Base-by-base conservation (phyloP, 352 stramenopile genomes). In the Globisporangium cylindrosporum region DNA sequence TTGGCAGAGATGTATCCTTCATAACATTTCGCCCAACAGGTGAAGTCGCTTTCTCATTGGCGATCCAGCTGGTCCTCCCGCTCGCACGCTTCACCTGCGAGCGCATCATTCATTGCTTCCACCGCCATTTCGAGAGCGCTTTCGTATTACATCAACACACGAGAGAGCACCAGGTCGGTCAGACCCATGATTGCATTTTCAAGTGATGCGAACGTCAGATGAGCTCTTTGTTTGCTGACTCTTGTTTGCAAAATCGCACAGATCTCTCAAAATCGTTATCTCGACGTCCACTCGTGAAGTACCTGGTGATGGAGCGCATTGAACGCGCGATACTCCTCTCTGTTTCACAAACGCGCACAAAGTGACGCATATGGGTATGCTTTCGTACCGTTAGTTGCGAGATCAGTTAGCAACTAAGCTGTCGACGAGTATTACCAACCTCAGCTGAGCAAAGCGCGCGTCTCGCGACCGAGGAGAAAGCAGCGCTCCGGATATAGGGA, bases 241-340 rank as follows among this genome's bases (percentile, higher is more conserved):
- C 36, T 43, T 43, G 36, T 43, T 15, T 43, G 15, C 36, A 43
- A 43, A 43, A 43, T 43, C 36, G 14, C 8, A 38, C 8, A 46
- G 18, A 27, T n/a, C 25, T 59, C 4, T 59, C 14, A n/a, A 60
- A 14, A 14, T 18, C 1, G 9, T 60, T 32, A 60, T 49, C 24
- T 67, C 4, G 62, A 49, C 6, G 71, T 81, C 83, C 83, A 91
- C 54, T 79, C 65, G 4, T 77, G 61, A 48, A 91, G 75, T 46
- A 84, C 56, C 24, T 76, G 59, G 61, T 84, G 80, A 60, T 88
- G 72, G 20, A 75, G 70, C 15, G 68, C 66, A 29, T 90, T 79
- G 54, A 89, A 90, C 38, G 62, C 71, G 18, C 74, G 72, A 34
- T 87, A 77, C 41, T 88, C 76, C 56, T 87, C 68, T 41, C 78